phyloP scores from a whole-genome alignment of 352 stramenopile genomes.

The Lagenidium giganteum region DNA sequence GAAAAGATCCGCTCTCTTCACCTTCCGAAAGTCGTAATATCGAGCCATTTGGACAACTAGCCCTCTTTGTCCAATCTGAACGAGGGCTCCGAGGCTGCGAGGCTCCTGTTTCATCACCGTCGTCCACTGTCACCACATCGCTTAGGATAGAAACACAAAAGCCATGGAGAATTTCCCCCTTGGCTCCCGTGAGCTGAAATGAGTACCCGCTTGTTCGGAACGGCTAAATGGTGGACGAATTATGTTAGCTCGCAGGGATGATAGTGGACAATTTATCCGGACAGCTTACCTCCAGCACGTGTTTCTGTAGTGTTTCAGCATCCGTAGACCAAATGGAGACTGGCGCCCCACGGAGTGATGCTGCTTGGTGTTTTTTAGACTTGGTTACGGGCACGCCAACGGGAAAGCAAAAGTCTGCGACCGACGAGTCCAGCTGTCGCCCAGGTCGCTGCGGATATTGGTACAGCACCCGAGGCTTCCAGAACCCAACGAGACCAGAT shows the following conservation, averaged over 20 bases:
- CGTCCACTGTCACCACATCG: constrained; percentile 21
- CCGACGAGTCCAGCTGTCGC: constrained; percentile 29
- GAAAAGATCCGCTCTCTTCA: not conserved
- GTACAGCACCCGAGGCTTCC: constrained; percentile 70
- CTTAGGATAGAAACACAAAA: constrained; percentile 71
- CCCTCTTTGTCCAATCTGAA: constrained; percentile 22
- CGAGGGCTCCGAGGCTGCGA: constrained; percentile 14
- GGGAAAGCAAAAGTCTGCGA: constrained; percentile 82
- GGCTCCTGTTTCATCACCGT: not conserved
- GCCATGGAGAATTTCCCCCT: constrained; percentile 77
- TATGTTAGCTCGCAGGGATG: no score
- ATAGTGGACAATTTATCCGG: not conserved
- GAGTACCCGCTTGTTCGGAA: constrained; percentile 70
- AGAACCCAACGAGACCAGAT: constrained; percentile 38
- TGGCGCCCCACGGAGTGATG: constrained; percentile 36
- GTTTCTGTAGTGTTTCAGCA: constrained; percentile 46
- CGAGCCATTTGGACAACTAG: constrained; percentile 25
- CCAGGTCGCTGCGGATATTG: constrained; percentile 46
- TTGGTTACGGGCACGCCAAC: constrained; percentile 54
- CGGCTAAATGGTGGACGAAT: no score
- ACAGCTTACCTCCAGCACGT: constrained; percentile 50
- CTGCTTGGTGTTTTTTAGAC: constrained; percentile 50
- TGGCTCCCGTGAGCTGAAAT: constrained; percentile 78
- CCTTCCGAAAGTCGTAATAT: constrained; percentile 4
- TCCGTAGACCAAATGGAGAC: constrained; percentile 75